Conservation (phyloP, 306 rosid species). For the Vigna radiata region DNA sequence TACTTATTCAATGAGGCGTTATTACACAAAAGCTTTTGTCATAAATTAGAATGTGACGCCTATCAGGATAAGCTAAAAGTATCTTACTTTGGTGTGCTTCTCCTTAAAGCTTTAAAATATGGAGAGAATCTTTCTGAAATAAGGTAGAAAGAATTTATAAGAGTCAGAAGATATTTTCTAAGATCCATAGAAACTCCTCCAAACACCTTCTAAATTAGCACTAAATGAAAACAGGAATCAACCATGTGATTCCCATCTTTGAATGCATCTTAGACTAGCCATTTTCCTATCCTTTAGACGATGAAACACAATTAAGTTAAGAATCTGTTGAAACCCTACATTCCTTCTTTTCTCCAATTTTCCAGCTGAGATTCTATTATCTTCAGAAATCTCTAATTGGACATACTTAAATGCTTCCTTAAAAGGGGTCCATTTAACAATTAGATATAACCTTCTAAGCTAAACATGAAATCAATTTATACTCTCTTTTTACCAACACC, state of each 20-base stretch:
- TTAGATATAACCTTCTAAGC: conserved; percentile 24
- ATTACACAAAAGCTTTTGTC: neutral
- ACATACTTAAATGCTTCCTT: neutral
- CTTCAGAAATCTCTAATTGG: conserved; percentile 17
- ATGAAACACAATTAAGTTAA: neutral
- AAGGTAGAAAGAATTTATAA: neutral
- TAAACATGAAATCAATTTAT: neutral
- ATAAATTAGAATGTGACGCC: neutral
- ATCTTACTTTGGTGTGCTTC: neutral
- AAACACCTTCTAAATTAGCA: neutral
- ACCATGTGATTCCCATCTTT: neutral
- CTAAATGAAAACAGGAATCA: neutral
- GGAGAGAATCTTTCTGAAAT: neutral
- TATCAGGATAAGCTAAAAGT: neutral
- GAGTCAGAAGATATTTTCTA: neutral
- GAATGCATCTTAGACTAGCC: conserved; percentile 9
- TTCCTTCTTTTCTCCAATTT: conserved; percentile 14
- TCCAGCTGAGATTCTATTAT: neutral
- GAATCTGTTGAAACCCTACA: neutral
- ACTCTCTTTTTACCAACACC: conserved; percentile 13
- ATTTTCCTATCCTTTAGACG: neutral
- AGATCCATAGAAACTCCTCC: neutral
- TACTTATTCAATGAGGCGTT: neutral
- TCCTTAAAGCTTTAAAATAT: neutral
- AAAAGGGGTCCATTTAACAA: conserved; percentile 1